phyloP scores from a whole-genome alignment of 176 grass and related monocot species.

The Musa schizocarpa region DNA sequence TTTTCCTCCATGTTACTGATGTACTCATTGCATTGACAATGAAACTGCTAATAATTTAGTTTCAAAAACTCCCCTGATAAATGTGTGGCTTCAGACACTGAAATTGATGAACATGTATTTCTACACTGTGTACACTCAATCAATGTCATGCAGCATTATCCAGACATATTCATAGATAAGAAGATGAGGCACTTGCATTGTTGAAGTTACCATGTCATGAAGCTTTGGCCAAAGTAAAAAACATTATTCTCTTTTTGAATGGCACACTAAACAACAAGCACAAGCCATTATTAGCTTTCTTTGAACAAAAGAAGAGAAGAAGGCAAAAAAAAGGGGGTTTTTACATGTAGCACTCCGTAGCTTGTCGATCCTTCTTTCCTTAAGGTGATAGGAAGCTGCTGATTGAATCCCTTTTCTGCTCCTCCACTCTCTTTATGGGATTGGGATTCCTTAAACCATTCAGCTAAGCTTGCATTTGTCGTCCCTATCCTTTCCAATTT shows the following conservation, averaged over 20 bases:
- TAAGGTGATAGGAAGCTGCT: constrained; percentile 54
- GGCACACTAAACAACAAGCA: not conserved
- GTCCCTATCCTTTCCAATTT: constrained; percentile 72
- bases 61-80: no score
- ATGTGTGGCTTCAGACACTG: not conserved
- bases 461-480: constrained; percentile 56
- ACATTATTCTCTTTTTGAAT: not conserved
- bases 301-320: not conserved
- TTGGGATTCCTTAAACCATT: constrained; percentile 59
- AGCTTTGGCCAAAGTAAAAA: not conserved
- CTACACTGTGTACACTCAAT: not conserved
- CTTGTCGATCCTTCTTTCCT: constrained; percentile 57
- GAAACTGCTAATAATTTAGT: no score
- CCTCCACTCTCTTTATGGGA: constrained; percentile 26
- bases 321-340: not conserved
- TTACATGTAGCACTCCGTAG: constrained; percentile 81
- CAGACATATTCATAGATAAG: not conserved
- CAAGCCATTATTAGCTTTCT: no score
- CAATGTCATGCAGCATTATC: not conserved
- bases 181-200: no score
- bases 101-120: not conserved
- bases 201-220: not conserved
- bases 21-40: no score
- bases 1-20: no score
- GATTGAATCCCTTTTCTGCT: constrained; percentile 29